These are phyloP conservation scores for Aethionema arabicum DNA, from an alignment of 345 rosid species.

Conservation along the genomic window DNA sequence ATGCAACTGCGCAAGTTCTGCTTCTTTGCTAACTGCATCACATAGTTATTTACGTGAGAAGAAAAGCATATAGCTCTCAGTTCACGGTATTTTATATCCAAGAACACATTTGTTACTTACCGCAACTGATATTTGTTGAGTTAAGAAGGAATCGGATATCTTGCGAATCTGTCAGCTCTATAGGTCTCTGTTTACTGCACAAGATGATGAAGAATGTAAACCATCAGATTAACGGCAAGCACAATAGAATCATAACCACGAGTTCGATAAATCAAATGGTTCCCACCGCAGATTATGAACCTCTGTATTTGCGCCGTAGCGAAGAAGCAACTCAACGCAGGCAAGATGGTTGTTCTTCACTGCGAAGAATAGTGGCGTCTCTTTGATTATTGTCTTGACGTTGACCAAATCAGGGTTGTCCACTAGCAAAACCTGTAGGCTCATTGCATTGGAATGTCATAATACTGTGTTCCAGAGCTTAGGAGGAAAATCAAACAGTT, in stretches of 20 bases:
- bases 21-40: slow-evolving; percentile 52
- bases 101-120: slow-evolving; percentile 46
- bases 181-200: slow-evolving; percentile 70
- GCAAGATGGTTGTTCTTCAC: slow-evolving; percentile 66
- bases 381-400: slow-evolving; percentile 57
- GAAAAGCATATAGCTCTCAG: slow-evolving; percentile 14
- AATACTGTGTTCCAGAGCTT: slow-evolving; percentile 6
- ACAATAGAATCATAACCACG: slow-evolving; percentile 9
- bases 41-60: slow-evolving; percentile 26
- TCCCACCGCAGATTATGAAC: slow-evolving; percentile 77
- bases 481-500: slow-evolving; percentile 8
- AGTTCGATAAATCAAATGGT: slow-evolving; percentile 14
- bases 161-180: slow-evolving; percentile 78
- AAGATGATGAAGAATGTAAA: slow-evolving; percentile 20
- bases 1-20: slow-evolving; percentile 37
- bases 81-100: background rate
- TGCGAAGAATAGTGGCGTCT: slow-evolving; percentile 82
- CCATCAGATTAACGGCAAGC: slow-evolving; percentile 19
- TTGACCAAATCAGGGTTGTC: slow-evolving; percentile 53
- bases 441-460: slow-evolving; percentile 29
- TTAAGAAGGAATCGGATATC: slow-evolving; percentile 81
- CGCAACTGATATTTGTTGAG: slow-evolving; percentile 49
- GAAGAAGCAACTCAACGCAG: slow-evolving; percentile 73
- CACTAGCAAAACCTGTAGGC: slow-evolving; percentile 48
- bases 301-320: slow-evolving; percentile 64